Conservation (phyloP, 2,329 filamentous ascomycete genomes). For the Pseudocercospora cruenta region DNA sequence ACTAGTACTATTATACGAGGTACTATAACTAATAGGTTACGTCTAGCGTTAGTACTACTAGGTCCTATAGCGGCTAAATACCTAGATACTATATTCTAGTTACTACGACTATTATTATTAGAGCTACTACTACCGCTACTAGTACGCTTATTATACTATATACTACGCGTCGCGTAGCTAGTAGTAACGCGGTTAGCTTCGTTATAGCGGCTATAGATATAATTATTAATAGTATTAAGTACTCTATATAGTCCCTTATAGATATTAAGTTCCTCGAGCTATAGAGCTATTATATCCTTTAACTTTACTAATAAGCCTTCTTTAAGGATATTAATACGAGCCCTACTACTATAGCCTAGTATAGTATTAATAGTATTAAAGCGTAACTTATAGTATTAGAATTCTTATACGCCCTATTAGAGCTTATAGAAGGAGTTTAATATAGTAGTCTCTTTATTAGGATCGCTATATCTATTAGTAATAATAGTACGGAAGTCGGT, state of each 20-base stretch:
- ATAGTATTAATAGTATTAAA: neutral
- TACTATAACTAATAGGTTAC: neutral
- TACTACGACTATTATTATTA: neutral
- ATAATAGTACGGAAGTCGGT: neutral
- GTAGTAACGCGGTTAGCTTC: neutral
- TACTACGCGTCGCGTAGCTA: neutral
- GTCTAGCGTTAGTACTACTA: neutral
- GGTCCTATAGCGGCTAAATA: neutral
- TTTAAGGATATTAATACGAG: neutral
- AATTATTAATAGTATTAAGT: neutral
- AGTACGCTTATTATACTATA: neutral
- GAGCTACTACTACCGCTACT: neutral
- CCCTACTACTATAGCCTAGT: neutral
- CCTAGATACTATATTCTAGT: neutral
- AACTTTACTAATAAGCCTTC: neutral
- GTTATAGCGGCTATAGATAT: neutral
- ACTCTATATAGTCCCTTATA: neutral
- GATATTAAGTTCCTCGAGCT: neutral
- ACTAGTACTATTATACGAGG: neutral
- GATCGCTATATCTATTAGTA: neutral
- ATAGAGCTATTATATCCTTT: neutral
- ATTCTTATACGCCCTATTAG: neutral
- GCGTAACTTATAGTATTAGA: neutral
- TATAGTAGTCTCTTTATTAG: neutral
- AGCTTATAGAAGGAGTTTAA: neutral